Conservation (phyloP, 176 grass and related monocot genomes). For the Oryza glaberrima region DNA sequence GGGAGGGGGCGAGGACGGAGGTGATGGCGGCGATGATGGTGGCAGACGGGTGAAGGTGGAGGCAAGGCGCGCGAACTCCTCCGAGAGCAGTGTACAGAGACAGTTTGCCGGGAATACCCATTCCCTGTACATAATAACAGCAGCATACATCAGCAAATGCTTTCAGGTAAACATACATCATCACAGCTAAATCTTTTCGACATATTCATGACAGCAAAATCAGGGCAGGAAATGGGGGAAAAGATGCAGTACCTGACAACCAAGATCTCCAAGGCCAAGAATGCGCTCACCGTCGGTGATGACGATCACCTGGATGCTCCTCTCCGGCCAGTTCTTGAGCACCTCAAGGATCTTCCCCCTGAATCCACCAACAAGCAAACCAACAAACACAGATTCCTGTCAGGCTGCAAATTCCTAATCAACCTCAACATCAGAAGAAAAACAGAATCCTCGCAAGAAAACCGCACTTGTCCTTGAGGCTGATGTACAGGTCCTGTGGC, state of each 20-base stretch:
- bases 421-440: not conserved
- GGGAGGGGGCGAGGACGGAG: too few relatives aligned
- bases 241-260: conserved; percentile 65
- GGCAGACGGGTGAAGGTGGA: too few relatives aligned
- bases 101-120: conserved; percentile 97
- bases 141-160: not conserved
- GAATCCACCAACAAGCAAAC: not conserved
- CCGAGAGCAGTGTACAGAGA: conserved; percentile 89
- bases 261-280: conserved; percentile 84
- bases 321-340: conserved; percentile 98
- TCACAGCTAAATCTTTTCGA: not conserved
- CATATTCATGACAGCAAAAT: not conserved
- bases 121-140: conserved; percentile 58
- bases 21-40: too few relatives aligned
- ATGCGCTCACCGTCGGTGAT: conserved; percentile 94
- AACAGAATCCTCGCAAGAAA: too few relatives aligned
- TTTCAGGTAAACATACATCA: not conserved
- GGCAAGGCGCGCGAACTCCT: conserved; percentile 53
- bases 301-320: conserved; percentile 84
- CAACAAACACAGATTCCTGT: not conserved
- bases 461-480: conserved; percentile 87
- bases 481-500: conserved; percentile 90
- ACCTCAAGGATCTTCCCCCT: conserved; percentile 96
- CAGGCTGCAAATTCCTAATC: not conserved
- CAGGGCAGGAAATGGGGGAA: not conserved